phyloP scores from a whole-genome alignment of 2,329 filamentous ascomycete species.

The Aureobasidium sp. region DNA sequence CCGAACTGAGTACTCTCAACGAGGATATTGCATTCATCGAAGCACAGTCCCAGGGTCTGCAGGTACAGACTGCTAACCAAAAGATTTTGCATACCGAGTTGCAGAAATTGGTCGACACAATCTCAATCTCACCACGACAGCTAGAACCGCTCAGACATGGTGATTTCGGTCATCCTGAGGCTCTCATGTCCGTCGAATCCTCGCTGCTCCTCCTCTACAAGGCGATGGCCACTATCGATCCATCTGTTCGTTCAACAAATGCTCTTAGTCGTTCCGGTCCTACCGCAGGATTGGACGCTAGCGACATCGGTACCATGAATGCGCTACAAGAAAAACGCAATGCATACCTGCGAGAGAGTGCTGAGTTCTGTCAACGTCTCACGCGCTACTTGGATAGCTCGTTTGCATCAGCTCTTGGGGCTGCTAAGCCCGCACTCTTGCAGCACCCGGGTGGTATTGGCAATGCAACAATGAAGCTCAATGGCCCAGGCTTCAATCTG shows the following conservation, averaged over 20 bases:
- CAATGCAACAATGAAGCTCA: constrained; percentile 52
- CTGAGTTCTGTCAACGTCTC: constrained; percentile 69
- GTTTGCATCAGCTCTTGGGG: constrained; percentile 65
- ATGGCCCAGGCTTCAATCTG: constrained; percentile 60
- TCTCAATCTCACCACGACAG: constrained; percentile 73
- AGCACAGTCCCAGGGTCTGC: constrained; percentile 90
- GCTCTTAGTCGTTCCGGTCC: constrained; percentile 49
- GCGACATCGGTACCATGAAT: constrained; percentile 75
- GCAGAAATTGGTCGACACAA: constrained; percentile 79
- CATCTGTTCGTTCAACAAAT: constrained; percentile 56
- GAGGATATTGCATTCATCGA: constrained; percentile 97
- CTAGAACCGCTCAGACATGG: constrained; percentile 67
- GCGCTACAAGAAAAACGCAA: constrained; percentile 93
- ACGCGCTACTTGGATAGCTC: constrained; percentile 75
- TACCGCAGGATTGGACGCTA: constrained; percentile 56
- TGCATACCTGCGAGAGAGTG: constrained; percentile 71
- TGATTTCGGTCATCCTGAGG: constrained; percentile 62
- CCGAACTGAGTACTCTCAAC: constrained; percentile 86
- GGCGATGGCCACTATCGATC: constrained; percentile 90
- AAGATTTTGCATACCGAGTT: constrained; percentile 88
- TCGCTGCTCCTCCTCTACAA: constrained; percentile 78
- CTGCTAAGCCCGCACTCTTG: constrained; percentile 38
- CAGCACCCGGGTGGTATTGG: constrained; percentile 28
- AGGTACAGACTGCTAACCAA: constrained; percentile 95
- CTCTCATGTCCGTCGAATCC: constrained; percentile 69